These are phyloP conservation scores for Fusarium multiceps DNA, from an alignment of 2,329 filamentous ascomycete species.

Conservation along the genomic window DNA sequence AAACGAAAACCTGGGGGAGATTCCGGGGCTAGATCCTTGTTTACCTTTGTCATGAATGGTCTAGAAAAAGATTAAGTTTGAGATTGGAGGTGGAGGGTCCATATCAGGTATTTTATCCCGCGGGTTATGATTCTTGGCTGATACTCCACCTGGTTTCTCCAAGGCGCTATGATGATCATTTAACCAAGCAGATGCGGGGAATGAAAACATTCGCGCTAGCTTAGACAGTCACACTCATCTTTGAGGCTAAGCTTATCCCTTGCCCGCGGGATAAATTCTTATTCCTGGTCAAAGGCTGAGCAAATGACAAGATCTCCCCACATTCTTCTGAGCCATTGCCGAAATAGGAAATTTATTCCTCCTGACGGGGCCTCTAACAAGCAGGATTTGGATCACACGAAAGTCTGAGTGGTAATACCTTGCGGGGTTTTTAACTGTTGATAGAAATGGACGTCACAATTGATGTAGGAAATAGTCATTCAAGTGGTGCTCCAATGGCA, in stretches of 20 bases:
- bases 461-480: no score
- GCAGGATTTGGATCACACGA: no score
- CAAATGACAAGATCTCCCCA: no score
- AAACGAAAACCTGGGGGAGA: background rate
- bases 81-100: background rate
- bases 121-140: background rate
- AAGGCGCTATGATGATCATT: background rate
- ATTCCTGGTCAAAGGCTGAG: no score
- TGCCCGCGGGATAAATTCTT: background rate
- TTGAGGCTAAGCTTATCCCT: no score
- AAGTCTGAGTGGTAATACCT: no score
- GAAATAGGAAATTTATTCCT: slow-evolving; percentile 2
- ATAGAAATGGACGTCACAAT: rapidly evolving
- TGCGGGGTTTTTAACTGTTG: no score
- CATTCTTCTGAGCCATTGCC: background rate
- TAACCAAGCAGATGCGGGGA: no score
- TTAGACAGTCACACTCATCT: no score
- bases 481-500: no score
- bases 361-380: background rate
- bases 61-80: no score
- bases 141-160: background rate
- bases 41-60: background rate
- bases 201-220: no score
- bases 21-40: background rate
- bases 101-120: background rate